Evolutionary conservation across 768 basidiomycete species (phyloP).

Genomic region (Kwoniella pini): DNA sequence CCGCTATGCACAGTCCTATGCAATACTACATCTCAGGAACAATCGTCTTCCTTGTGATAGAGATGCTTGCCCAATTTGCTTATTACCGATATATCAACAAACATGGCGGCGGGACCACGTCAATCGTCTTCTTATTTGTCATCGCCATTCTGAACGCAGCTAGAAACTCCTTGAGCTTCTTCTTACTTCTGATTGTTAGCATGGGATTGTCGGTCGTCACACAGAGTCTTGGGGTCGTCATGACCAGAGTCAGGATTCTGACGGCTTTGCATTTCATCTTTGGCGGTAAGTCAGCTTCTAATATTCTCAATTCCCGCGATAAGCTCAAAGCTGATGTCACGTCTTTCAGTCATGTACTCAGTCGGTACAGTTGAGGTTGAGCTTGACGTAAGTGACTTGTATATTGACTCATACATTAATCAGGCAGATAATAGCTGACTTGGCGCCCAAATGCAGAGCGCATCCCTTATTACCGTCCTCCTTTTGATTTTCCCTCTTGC

Average conservation of each 20-base stretch:
- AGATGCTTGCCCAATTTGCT: slow-evolving; percentile 89
- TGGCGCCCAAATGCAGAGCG: slow-evolving; percentile 56
- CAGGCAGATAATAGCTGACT: background rate
- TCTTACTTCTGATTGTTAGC: slow-evolving; percentile 88
- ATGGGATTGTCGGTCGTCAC: slow-evolving; percentile 89
- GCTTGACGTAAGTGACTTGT: slow-evolving; percentile 63
- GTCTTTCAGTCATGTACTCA: slow-evolving; percentile 74
- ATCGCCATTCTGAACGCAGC: slow-evolving; percentile 91
- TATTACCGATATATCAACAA: slow-evolving; percentile 92
- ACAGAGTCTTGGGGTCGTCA: slow-evolving; percentile 78
- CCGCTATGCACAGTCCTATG: slow-evolving; percentile 28
- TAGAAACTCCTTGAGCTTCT: slow-evolving; percentile 87
- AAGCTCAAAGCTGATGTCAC: no score
- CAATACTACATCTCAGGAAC: slow-evolving; percentile 91
- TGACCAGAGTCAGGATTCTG: slow-evolving; percentile 79
- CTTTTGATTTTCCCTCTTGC: slow-evolving; percentile 92
- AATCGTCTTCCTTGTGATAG: slow-evolving; percentile 80
- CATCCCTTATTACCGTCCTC: slow-evolving; percentile 77
- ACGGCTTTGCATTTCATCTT: slow-evolving; percentile 87
- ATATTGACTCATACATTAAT: background rate
- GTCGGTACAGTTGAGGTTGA: slow-evolving; percentile 92
- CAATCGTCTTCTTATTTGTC: slow-evolving; percentile 86
- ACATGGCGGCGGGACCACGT: slow-evolving; percentile 49
- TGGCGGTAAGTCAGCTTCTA: slow-evolving; percentile 72
- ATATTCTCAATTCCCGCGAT: background rate